Evolutionary conservation across 495 filamentous ascomycete species (phyloP), one percentile per base, ranked within the genome.

Genomic region (Stereocaulon alpinum): DNA sequence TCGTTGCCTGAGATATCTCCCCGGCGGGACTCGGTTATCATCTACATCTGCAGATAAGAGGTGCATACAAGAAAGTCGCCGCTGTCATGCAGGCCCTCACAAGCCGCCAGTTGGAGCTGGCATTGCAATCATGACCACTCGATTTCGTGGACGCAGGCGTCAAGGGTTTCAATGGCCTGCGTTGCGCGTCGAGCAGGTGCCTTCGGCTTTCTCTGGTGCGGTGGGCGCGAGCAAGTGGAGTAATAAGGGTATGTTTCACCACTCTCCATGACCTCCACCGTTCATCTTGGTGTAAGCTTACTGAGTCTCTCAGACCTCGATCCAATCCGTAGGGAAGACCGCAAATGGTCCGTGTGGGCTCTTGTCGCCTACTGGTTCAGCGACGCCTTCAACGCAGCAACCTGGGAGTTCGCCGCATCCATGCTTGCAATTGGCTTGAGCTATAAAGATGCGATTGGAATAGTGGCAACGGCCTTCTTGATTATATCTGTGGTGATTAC

Each of bases 281-380:
- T n/a, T 30, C 3, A 12, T 18, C 7, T 2, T 22, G 40, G 32
- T 74, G 17, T n/a, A 22, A 40, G 4, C 30, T 4, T 40, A 42
- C 17, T 29, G 9, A 6, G 3, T 12, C 72, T 44, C 67, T 62
- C 24, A 55, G 76, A 79, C 62, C 68, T 79, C 10, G 76, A 79
- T 45, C 76, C 76, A 6, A 69, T 78, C 12, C 69, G 75, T 14
- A 63, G 58, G 4, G 47, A 68, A 24, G 62, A 59, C n/a, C 69
- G 76, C 2, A 73, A 76, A 68, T 79, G 75, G 76, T 69, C 71
- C 17, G 68, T 71, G 0, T 45, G 55, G 22, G 75, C 71, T 43
- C 67, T 78, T 12, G 68, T 78, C 52, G 82, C 80, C 42, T 85
- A 84, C 71, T 86, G 83, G 82, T 78, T 82, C 59, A 82, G 77